Evolutionary conservation across 106 monocot species (phyloP), one percentile per base, ranked within the genome.

Genomic region (Acorus gramineus): DNA sequence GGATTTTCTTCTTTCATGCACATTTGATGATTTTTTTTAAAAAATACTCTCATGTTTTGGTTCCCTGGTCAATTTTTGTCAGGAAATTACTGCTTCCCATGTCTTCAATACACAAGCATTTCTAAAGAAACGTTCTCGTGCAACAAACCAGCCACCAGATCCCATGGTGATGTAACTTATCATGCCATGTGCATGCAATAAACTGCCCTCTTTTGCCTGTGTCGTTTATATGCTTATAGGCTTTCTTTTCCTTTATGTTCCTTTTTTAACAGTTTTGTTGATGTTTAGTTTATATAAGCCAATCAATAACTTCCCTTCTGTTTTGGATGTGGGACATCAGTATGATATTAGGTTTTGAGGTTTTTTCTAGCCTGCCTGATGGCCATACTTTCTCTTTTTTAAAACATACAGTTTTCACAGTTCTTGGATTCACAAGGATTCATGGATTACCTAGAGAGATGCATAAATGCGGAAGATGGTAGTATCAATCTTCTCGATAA

Each of bases 381-480:
- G 28, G 28, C 43, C 59, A 50, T 46, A 4, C 49, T 44, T 55
- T 64, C 51, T 11, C 44, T 52, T 14, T 64, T 69, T 55, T 66
- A 4, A 52, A 4, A 52, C 49, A 73, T 74, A 56, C 82, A 98
- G 98, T 65, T 98, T 45, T 69, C 81, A 68, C 91, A 98, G 62
- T 92, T 98, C 73, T 78, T 98, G 75, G 98, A 92, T 69, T 85
- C 98, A 55, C 98, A 91, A 76, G 87, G 85, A 47, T 98, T 92
- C 67, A 59, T 84, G 56, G 87, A 98, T 81, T 98, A 98, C 73
- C 47, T 92, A 59, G 98, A 88, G 66, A 85, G 92, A 77, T 87
- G 70, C 14, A 69, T 74, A 55, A 85, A 68, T 71, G 79, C 91
- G 43, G 85, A 85, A 73, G 87, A 84, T 66, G 73, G 8, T 54